Conservation (phyloP, 2,329 filamentous ascomycete genomes). For the Phyllosticta citribraziliensis region DNA sequence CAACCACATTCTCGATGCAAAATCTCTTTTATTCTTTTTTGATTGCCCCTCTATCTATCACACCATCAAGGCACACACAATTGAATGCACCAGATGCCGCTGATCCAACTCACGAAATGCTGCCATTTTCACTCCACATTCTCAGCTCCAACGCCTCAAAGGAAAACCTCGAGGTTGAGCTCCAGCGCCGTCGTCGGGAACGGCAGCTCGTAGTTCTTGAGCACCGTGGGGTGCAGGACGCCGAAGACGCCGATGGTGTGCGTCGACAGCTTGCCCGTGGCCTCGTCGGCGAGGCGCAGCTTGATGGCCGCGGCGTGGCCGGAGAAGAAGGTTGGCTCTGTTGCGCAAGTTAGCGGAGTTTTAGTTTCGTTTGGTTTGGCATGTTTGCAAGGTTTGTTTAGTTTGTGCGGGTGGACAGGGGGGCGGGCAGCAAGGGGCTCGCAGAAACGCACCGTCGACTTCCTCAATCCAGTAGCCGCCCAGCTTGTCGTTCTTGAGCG, state of each 20-base stretch:
- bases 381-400: not conserved
- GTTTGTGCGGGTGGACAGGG: not conserved
- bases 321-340: conserved; percentile 78
- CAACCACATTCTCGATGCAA: too few species aligned
- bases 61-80: too few species aligned
- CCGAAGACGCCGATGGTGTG: conserved; percentile 80
- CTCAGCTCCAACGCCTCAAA: conserved; percentile 39
- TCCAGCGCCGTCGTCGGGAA: conserved; percentile 92
- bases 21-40: too few species aligned
- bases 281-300: conserved; percentile 48
- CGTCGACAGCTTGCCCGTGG: conserved; percentile 49
- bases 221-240: conserved; percentile 82
- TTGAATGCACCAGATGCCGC: too few species aligned
- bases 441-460: conserved; percentile 53
- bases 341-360: not conserved
- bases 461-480: conserved; percentile 88
- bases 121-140: too few species aligned
- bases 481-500: conserved; percentile 47
- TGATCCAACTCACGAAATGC: not conserved
- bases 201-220: conserved; percentile 88
- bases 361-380: conserved; percentile 9
- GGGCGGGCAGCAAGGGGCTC: not conserved
- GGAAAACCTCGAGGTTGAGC: conserved; percentile 87
- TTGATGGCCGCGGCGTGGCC: conserved; percentile 83
- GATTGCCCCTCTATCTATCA: too few species aligned